phyloP scores from a whole-genome alignment of 129 eudicot species.

The Arctium minus region DNA sequence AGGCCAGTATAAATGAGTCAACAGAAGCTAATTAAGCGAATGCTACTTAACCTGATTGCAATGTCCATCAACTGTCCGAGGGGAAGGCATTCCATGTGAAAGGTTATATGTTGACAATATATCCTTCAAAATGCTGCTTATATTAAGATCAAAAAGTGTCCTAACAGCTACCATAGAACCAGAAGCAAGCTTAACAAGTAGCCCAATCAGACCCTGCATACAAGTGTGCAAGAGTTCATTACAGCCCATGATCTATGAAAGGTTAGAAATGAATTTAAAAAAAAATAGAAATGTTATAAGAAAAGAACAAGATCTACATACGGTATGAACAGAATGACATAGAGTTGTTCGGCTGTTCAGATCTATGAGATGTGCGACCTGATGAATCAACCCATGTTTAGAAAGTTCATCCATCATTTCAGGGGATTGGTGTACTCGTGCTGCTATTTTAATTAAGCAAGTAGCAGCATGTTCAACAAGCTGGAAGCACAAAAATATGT shows the following conservation, averaged over 20 bases:
- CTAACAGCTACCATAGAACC: constrained; percentile 71
- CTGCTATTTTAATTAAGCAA: constrained; percentile 75
- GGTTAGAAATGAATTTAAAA: background rate
- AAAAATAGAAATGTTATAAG: background rate
- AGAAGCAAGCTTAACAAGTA: constrained; percentile 81
- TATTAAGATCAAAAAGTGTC: constrained; percentile 71
- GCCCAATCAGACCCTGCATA: constrained; percentile 72
- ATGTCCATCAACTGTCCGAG: constrained; percentile 53
- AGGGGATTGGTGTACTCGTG: constrained; percentile 45
- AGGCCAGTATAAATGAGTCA: background rate
- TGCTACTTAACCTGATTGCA: constrained; percentile 47
- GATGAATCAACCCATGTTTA: constrained; percentile 76
- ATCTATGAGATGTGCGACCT: constrained; percentile 64
- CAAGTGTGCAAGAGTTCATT: background rate
- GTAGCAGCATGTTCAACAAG: constrained; percentile 89
- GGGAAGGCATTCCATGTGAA: constrained; percentile 65
- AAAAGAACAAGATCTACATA: constrained; percentile 27
- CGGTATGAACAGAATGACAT: constrained; percentile 60
- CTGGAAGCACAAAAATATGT: constrained; percentile 37
- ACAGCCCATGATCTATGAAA: background rate
- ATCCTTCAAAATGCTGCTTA: constrained; percentile 69
- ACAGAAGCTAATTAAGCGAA: background rate
- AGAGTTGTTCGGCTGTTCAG: constrained; percentile 63
- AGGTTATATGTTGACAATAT: constrained; percentile 49
- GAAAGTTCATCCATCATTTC: constrained; percentile 78